phyloP scores from a whole-genome alignment of 768 basidiomycete genomes.

The Lactifluus rugatus region DNA sequence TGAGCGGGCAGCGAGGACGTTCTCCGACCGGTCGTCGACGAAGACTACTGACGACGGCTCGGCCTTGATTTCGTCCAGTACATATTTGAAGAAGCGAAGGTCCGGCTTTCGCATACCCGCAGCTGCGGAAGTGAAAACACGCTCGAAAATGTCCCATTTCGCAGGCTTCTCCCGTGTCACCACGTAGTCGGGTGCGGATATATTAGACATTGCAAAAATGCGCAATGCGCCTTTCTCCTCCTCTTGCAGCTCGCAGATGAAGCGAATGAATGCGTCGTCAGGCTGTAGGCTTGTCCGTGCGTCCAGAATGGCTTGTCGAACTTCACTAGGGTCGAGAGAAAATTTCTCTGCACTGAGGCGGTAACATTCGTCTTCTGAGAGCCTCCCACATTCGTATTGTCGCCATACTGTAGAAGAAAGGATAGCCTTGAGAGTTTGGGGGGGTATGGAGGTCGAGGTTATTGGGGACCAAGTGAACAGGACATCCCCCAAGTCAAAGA shows the following conservation, averaged over 20 bases:
- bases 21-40: slow-evolving; percentile 52
- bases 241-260: slow-evolving; percentile 39
- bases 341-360: slow-evolving; percentile 32
- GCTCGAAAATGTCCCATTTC: slow-evolving; percentile 41
- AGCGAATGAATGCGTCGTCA: slow-evolving; percentile 35
- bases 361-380: slow-evolving; percentile 39
- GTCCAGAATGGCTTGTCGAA: slow-evolving; percentile 37
- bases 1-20: slow-evolving; percentile 47
- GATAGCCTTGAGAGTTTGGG: slow-evolving; percentile 33
- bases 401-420: slow-evolving; percentile 40
- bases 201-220: slow-evolving; percentile 52
- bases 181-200: slow-evolving; percentile 42
- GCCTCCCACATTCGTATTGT: slow-evolving; percentile 40
- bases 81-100: slow-evolving; percentile 42
- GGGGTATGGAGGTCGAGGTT: slow-evolving; percentile 35
- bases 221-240: slow-evolving; percentile 28
- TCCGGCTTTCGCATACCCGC: slow-evolving; percentile 49
- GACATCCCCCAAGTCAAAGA: slow-evolving; percentile 49
- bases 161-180: slow-evolving; percentile 36
- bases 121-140: slow-evolving; percentile 42
- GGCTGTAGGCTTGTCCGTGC: slow-evolving; percentile 40
- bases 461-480: slow-evolving; percentile 43
- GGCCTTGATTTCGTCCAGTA: slow-evolving; percentile 34
- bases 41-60: slow-evolving; percentile 43
- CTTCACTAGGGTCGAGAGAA: slow-evolving; percentile 29